phyloP scores from a whole-genome alignment of 2,329 filamentous ascomycete species.

The Phyllosticta capitalensis region DNA sequence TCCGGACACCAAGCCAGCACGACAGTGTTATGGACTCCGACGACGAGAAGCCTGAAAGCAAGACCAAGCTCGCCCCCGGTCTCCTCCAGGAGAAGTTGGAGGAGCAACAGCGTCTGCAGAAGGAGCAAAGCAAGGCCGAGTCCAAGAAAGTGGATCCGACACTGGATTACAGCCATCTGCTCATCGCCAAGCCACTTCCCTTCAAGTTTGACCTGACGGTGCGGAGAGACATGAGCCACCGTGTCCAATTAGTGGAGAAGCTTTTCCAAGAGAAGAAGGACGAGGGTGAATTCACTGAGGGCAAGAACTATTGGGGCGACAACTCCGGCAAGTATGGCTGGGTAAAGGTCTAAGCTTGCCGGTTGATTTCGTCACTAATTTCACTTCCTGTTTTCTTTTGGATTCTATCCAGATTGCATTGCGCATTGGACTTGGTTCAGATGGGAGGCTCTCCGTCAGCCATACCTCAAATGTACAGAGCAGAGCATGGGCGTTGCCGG shows the following conservation, averaged over 20 bases:
- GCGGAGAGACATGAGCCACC: conserved; percentile 19
- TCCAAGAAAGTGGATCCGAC: conserved; percentile 29
- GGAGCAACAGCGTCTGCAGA: conserved; percentile 1
- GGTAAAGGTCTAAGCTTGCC: conserved; percentile 2
- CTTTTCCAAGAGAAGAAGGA: conserved; percentile 28
- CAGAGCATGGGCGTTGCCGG: not conserved
- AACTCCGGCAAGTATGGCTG: conserved; percentile 4
- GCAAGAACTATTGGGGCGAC: conserved; percentile 30
- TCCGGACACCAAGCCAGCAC: conserved; percentile 18
- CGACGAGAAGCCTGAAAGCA: not conserved
- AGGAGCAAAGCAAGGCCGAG: conserved; percentile 1
- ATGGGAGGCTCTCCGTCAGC: not conserved
- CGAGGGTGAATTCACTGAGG: conserved; percentile 29
- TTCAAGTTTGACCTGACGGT: conserved; percentile 34
- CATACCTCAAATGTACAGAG: not conserved
- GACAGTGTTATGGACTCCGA: not conserved
- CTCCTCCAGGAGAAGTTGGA: not conserved
- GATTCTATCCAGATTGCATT: not conserved
- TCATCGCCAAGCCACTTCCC: conserved; percentile 38
- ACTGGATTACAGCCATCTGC: conserved; percentile 34
- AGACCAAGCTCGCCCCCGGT: not conserved
- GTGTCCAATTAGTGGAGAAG: conserved; percentile 23
- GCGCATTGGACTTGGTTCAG: not conserved
- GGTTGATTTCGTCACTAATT: not conserved
- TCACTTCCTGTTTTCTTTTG: not conserved